These are phyloP conservation scores for Colletotrichum eleusines DNA, from an alignment of 2,329 filamentous ascomycete species.

Conservation along the genomic window DNA sequence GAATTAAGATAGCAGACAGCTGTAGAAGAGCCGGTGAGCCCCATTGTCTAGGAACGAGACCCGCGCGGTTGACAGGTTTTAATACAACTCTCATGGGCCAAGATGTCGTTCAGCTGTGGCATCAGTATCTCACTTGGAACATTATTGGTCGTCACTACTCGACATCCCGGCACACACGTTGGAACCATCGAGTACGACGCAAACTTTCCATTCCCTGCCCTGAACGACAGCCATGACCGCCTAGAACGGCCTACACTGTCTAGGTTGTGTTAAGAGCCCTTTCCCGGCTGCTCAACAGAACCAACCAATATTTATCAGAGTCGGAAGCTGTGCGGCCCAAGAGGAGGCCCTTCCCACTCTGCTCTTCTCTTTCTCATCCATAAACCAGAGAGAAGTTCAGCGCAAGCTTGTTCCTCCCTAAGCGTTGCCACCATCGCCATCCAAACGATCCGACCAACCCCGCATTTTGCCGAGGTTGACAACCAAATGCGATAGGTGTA, in stretches of 20 bases:
- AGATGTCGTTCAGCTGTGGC: not conserved
- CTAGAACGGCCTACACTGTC: constrained; percentile 30
- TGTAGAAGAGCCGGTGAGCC: not conserved
- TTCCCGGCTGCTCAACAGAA: constrained; percentile 12
- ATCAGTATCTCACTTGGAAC: not conserved
- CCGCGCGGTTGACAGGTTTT: constrained; percentile 2
- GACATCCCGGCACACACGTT: not conserved
- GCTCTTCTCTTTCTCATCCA: constrained; percentile 14
- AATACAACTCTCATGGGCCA: not conserved
- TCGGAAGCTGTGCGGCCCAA: constrained; percentile 29
- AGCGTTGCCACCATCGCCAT: constrained; percentile 39
- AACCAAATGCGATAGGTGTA: constrained; percentile 42
- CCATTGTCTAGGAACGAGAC: too few relatives aligned
- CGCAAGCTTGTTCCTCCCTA: constrained; percentile 32
- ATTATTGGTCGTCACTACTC: too few relatives aligned
- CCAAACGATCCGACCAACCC: constrained; percentile 40
- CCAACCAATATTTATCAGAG: constrained; percentile 39
- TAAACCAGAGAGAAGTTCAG: constrained; percentile 29
- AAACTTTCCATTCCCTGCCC: constrained; percentile 43
- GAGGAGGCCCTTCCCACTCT: constrained; percentile 32
- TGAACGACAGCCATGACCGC: constrained; percentile 34
- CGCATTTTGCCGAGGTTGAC: constrained; percentile 34
- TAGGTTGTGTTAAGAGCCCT: constrained; percentile 27
- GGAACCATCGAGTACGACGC: constrained; percentile 27
- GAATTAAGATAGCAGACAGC: not conserved